Conservation (phyloP, 257 asterid species). For the Pogostemon cablin region DNA sequence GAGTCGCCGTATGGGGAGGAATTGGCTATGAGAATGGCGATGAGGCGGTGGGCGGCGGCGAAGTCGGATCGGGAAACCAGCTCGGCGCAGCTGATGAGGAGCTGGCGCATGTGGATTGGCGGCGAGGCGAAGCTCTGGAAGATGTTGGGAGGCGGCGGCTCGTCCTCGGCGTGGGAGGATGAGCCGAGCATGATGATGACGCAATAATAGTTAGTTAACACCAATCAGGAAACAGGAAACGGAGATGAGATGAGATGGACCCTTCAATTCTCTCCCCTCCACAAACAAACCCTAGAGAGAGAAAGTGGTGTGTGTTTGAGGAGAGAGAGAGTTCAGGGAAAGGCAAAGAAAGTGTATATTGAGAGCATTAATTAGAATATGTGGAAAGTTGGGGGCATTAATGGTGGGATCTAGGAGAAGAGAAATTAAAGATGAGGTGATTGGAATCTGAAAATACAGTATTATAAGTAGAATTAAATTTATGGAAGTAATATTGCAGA, state of each 20-base stretch:
- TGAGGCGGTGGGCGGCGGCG: slow-evolving; percentile 74
- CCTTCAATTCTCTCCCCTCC: slow-evolving; percentile 26
- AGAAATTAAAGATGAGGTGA: not conserved
- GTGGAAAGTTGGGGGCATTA: slow-evolving; percentile 21
- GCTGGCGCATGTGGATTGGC: slow-evolving; percentile 76
- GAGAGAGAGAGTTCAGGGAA: not conserved
- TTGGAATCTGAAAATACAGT: slow-evolving; percentile 26
- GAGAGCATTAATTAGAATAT: not conserved
- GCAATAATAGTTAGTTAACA: slow-evolving; percentile 15
- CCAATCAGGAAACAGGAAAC: slow-evolving; percentile 15
- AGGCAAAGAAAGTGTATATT: not conserved
- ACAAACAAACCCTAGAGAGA: slow-evolving; percentile 59
- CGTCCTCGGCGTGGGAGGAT: slow-evolving; percentile 59
- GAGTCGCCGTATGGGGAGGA: slow-evolving; percentile 88
- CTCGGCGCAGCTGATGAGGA: slow-evolving; percentile 82
- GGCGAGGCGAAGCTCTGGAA: slow-evolving; percentile 43
- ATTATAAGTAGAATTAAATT: slow-evolving; percentile 9
- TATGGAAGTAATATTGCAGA: slow-evolving; percentile 13
- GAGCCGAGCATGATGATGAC: slow-evolving; percentile 59
- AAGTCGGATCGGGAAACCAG: slow-evolving; percentile 69
- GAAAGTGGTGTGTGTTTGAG: not conserved
- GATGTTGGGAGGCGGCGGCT: slow-evolving; percentile 48
- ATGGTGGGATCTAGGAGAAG: slow-evolving; percentile 22
- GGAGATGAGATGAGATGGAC: not conserved
- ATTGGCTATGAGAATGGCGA: slow-evolving; percentile 54